A percentile compares a stretch with the other conserved stretches of the same genome.
These are phyloP conservation scores for Starmerella stigmatis DNA, from an alignment of 805 yeast species.

Conservation along the genomic window DNA sequence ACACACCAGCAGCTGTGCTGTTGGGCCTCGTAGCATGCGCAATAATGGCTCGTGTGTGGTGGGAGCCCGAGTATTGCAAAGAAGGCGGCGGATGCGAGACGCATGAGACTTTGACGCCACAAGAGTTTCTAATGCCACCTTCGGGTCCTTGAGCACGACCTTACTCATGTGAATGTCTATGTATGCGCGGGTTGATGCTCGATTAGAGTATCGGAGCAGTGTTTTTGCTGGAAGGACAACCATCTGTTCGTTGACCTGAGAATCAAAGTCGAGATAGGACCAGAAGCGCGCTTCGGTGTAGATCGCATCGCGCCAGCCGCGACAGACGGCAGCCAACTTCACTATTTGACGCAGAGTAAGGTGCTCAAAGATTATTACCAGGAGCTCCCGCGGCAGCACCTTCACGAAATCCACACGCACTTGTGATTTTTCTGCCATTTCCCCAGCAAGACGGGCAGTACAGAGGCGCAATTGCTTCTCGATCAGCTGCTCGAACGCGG, in stretches of 20 bases:
- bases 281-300: conserved; percentile 16
- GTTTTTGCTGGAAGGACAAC: conserved; percentile 4
- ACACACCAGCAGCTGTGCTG: neutral
- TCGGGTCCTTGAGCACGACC: conserved; percentile 12
- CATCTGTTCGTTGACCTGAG: neutral
- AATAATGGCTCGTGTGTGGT: conserved; percentile 2
- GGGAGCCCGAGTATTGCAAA: conserved; percentile 7
- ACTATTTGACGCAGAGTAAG: conserved; percentile 12
- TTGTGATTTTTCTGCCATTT: neutral
- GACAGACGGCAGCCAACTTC: conserved; percentile 7
- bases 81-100: conserved; percentile 8
- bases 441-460: neutral
- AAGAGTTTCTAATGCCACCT: conserved; percentile 1
- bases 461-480: conserved; percentile 7
- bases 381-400: conserved; percentile 18
- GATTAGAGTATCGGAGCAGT: conserved; percentile 7
- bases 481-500: conserved; percentile 2
- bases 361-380: conserved; percentile 12
- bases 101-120: neutral
- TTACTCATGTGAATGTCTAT: conserved; percentile 10
- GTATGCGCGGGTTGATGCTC: neutral
- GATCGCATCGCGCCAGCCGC: conserved; percentile 14
- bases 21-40: conserved; percentile 7
- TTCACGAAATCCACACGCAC: neutral
- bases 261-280: conserved; percentile 9